Evolutionary conservation across 768 basidiomycete genomes (phyloP).

Genomic region (Lactarius tabidus): DNA sequence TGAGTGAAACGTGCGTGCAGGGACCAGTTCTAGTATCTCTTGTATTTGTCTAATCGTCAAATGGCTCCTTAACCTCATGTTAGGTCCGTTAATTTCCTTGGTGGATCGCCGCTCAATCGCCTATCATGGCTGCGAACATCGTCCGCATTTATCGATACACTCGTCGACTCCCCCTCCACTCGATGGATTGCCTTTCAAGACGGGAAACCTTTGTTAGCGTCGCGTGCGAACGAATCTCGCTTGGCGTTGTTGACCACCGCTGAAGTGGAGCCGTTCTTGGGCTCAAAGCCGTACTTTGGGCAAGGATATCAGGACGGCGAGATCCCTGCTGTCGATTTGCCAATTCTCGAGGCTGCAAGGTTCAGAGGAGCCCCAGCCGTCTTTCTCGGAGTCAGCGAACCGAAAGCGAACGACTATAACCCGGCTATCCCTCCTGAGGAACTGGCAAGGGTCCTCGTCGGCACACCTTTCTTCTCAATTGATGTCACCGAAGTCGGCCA

Average conservation of each 20-base stretch:
- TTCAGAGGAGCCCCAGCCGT: conserved; percentile 58
- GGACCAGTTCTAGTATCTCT: conserved; percentile 8
- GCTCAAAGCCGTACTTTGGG: conserved; percentile 63
- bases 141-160: conserved; percentile 67
- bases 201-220: conserved; percentile 61
- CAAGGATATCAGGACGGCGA: conserved; percentile 52
- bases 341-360: conserved; percentile 51
- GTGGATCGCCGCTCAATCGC: conserved; percentile 72
- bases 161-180: conserved; percentile 55
- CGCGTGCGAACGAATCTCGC: conserved; percentile 33
- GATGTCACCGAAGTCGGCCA: conserved; percentile 59
- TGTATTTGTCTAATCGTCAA: conserved; percentile 10
- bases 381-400: conserved; percentile 77
- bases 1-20: conserved; percentile 24
- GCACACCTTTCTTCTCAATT: conserved; percentile 82
- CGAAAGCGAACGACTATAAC: conserved; percentile 37
- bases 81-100: conserved; percentile 49
- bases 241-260: conserved; percentile 56
- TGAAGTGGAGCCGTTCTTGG: conserved; percentile 63
- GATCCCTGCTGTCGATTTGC: conserved; percentile 27
- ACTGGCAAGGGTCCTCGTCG: conserved; percentile 58
- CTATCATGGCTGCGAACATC: conserved; percentile 79
- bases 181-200: conserved; percentile 76
- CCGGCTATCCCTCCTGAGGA: conserved; percentile 56
- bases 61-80: conserved; percentile 11